Conservation (phyloP, 1,284 basidiomycete species). For the Fomitiporia mediterranea region DNA sequence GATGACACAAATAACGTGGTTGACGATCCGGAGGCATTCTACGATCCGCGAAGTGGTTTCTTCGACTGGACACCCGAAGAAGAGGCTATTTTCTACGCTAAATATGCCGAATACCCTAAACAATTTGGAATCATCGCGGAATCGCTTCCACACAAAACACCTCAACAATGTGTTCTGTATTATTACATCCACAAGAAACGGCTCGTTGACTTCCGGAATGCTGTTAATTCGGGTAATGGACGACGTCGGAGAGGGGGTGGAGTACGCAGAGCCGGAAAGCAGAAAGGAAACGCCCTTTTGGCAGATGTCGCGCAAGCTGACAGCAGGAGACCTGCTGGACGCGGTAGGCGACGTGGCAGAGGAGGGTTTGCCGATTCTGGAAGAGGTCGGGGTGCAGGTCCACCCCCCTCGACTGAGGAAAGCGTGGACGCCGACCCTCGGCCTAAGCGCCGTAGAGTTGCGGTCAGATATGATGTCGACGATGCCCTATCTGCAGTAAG, state of each 20-base stretch:
- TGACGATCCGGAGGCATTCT: constrained; percentile 75
- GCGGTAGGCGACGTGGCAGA: constrained; percentile 24
- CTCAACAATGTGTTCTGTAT: constrained; percentile 86
- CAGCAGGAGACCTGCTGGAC: constrained; percentile 42
- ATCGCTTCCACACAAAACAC: constrained; percentile 79
- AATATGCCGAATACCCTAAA: constrained; percentile 85
- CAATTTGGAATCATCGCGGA: constrained; percentile 90
- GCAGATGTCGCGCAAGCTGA: constrained; percentile 77
- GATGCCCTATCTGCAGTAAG: constrained; percentile 8
- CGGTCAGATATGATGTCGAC: constrained; percentile 6
- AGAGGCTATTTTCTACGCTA: constrained; percentile 73
- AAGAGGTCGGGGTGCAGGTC: constrained; percentile 29
- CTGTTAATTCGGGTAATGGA: constrained; percentile 58
- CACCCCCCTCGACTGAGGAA: constrained; percentile 3
- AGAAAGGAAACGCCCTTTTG: constrained; percentile 72
- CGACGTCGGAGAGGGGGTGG: constrained; percentile 58
- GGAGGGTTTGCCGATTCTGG: constrained; percentile 26
- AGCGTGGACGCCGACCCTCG: constrained; percentile 9
- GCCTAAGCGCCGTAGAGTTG: constrained; percentile 16
- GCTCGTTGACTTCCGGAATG: constrained; percentile 78
- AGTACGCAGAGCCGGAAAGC: constrained; percentile 57
- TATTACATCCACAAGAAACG: constrained; percentile 96
- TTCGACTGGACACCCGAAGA: constrained; percentile 89
- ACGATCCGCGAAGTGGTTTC: constrained; percentile 63
- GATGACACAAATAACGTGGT: constrained; percentile 86